Conservation (phyloP, 257 asterid species). For the Nicotiana sylvestris region DNA sequence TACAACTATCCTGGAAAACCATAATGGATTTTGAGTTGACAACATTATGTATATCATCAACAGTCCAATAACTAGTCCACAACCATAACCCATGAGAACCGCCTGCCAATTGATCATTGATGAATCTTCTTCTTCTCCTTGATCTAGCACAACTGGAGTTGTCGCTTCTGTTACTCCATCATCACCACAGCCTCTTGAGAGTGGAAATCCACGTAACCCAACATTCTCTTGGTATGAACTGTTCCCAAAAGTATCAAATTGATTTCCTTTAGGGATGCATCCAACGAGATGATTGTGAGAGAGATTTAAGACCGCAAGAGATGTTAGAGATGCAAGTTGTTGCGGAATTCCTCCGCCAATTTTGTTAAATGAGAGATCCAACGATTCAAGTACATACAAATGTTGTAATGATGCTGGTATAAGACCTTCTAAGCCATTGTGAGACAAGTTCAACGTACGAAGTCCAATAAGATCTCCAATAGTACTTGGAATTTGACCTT, state of each 20-base stretch:
- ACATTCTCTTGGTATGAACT: slow-evolving; percentile 10
- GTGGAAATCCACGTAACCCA: neutral
- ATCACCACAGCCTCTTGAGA: neutral
- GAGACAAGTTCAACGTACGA: neutral
- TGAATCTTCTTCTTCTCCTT: neutral
- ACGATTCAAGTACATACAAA: neutral
- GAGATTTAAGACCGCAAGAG: neutral
- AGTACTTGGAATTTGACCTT: neutral
- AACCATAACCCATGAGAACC: neutral
- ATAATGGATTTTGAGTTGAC: neutral
- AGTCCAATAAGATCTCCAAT: neutral
- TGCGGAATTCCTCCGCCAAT: neutral
- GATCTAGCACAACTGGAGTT: neutral
- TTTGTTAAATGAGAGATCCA: slow-evolving; percentile 2
- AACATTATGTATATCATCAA: neutral
- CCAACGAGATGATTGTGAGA: slow-evolving; percentile 9
- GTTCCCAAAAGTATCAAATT: slow-evolving; percentile 2
- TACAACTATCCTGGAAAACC: neutral
- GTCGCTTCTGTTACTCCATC: neutral
- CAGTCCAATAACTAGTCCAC: neutral
- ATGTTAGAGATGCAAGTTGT: neutral
- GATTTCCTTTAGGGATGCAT: neutral
- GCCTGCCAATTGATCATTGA: neutral
- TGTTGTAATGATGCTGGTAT: neutral
- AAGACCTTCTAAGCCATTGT: neutral